phyloP scores from a whole-genome alignment of 257 asterid species.

The Solanum etuberosum region DNA sequence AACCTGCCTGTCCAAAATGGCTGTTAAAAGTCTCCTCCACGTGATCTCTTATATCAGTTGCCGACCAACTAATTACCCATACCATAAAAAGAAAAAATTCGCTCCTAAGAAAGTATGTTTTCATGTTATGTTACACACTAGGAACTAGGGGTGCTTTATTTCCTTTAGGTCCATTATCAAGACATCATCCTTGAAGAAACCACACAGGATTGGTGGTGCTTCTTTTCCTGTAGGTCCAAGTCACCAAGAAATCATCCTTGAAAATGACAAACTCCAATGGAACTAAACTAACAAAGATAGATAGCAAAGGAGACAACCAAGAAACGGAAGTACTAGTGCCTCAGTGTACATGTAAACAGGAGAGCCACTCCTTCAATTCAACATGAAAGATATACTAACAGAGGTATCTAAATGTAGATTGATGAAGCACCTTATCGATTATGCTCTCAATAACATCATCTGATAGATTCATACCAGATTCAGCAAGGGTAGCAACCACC shows the following conservation, averaged over 20 bases:
- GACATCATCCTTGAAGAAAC: background rate
- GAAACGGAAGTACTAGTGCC: background rate
- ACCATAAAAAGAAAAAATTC: background rate
- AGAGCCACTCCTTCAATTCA: background rate
- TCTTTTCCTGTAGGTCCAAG: background rate
- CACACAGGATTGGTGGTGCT: background rate
- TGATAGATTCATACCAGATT: conserved; percentile 87
- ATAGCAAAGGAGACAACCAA: background rate
- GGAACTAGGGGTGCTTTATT: background rate
- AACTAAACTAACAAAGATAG: background rate
- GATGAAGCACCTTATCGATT: conserved; percentile 48
- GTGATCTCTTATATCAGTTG: background rate
- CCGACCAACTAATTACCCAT: background rate
- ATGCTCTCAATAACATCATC: conserved; percentile 84
- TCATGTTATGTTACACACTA: background rate
- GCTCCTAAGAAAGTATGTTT: background rate
- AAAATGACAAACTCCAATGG: background rate
- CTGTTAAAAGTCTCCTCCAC: background rate
- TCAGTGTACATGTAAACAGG: background rate
- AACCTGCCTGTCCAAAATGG: background rate
- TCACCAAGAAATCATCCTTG: background rate
- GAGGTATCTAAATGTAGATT: background rate
- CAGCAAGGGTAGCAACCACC: conserved; percentile 97
- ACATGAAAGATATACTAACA: background rate
- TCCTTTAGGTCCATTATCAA: background rate